phyloP scores from a whole-genome alignment of 306 rosid species.

The Fragaria vesca region DNA sequence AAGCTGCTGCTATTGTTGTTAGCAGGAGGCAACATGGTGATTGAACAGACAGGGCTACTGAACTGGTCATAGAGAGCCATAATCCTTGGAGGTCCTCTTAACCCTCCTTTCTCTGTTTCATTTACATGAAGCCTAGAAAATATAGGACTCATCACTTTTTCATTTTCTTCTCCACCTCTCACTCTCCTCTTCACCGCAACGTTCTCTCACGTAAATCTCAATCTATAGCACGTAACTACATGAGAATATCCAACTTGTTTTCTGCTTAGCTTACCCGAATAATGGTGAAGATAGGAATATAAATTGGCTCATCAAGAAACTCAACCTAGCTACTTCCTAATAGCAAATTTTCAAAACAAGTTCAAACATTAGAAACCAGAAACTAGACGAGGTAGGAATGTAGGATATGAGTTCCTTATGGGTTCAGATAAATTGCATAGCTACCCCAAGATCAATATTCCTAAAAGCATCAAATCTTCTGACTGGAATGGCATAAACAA shows the following conservation, averaged over 20 bases:
- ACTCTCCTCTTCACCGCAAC: conserved; percentile 34
- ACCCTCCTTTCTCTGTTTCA: conserved; percentile 70
- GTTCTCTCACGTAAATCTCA: conserved; percentile 23
- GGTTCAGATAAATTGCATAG: conserved; percentile 6
- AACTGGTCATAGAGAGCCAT: conserved; percentile 77
- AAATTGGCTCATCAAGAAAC: conserved; percentile 13
- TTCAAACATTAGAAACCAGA: neutral
- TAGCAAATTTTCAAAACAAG: conserved; percentile 1
- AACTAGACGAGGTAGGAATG: neutral
- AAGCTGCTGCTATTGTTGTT: conserved; percentile 30
- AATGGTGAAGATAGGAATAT: neutral
- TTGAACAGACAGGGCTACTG: conserved; percentile 52
- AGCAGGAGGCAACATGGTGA: conserved; percentile 44
- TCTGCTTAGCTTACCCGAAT: conserved; percentile 2
- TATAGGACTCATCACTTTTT: conserved; percentile 54
- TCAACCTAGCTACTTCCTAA: conserved; percentile 6
- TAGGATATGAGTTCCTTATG: conserved; percentile 7
- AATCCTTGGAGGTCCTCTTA: conserved; percentile 72
- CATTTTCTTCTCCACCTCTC: conserved; percentile 46
- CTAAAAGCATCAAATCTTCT: conserved; percentile 33
- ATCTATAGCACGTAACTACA: conserved; percentile 19
- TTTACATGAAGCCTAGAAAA: conserved; percentile 72
- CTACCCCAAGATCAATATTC: conserved; percentile 18
- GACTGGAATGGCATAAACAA: conserved; percentile 23
- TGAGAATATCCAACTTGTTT: conserved; percentile 11